Conservation (phyloP, 768 basidiomycete species). For the Candolleomyces eurysporus region DNA sequence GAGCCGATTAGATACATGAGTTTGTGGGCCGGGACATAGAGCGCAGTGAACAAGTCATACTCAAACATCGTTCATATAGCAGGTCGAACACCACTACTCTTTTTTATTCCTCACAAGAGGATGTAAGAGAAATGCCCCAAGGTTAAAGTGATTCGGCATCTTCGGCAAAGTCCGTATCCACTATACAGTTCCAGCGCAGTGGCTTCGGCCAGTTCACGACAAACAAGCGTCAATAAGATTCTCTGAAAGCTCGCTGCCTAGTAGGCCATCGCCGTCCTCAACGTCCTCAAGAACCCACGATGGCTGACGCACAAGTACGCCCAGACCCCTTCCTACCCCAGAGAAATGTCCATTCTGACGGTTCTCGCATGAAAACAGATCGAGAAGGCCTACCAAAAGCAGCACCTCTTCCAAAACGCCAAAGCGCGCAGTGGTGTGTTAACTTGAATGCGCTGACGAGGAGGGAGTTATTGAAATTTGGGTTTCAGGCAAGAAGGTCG, state of each 20-base stretch:
- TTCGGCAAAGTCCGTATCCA: conserved; percentile 31
- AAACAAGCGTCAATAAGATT: conserved; percentile 42
- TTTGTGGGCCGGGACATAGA: too few relatives aligned
- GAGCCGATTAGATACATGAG: too few relatives aligned
- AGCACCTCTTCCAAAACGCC: conserved; percentile 96
- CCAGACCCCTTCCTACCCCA: not conserved
- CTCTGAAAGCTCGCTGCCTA: conserved; percentile 28
- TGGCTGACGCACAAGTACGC: conserved; percentile 62
- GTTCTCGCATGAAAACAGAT: conserved; percentile 47
- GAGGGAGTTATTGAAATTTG: conserved; percentile 13
- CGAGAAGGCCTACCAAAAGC: conserved; percentile 98
- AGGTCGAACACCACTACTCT: too few relatives aligned
- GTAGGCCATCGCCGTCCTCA: conserved; percentile 25
- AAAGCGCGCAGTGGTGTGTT: conserved; percentile 81
- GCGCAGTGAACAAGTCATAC: too few relatives aligned
- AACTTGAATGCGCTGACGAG: conserved; percentile 11
- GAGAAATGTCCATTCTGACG: conserved; percentile 4
- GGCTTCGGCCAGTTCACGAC: conserved; percentile 30
- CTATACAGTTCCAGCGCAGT: conserved; percentile 43
- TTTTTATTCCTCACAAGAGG: too few relatives aligned
- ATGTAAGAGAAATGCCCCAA: too few relatives aligned
- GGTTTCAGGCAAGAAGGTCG: conserved; percentile 79
- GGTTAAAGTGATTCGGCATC: conserved; percentile 4
- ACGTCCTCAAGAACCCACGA: conserved; percentile 47
- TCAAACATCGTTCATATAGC: too few relatives aligned